phyloP scores from a whole-genome alignment of 257 asterid genomes.

The Cruciata laevipes region DNA sequence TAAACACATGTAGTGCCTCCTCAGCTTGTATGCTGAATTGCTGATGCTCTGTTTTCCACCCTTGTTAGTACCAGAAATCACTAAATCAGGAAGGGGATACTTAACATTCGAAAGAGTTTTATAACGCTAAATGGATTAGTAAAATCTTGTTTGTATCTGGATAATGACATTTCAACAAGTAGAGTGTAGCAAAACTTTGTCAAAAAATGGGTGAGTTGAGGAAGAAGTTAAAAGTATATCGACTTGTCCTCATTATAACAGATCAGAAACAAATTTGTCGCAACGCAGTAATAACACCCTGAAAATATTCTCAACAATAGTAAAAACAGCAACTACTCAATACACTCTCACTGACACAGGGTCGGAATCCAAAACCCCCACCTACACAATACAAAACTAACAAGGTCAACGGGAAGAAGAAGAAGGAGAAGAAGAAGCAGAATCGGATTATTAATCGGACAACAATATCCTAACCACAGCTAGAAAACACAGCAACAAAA shows the following conservation, averaged over 20 bases:
- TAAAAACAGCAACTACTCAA: neutral
- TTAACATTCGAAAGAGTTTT: too few species aligned
- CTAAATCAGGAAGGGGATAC: too few species aligned
- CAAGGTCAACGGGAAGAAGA: neutral
- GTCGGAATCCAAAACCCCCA: neutral
- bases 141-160: too few species aligned
- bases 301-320: neutral
- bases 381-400: neutral
- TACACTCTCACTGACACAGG: conserved; percentile 1
- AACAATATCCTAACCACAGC: neutral
- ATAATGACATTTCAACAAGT: too few species aligned
- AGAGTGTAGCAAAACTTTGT: too few species aligned
- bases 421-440: neutral
- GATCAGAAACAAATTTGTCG: neutral
- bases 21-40: too few species aligned
- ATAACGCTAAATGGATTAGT: too few species aligned
- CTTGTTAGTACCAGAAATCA: too few species aligned
- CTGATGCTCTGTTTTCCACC: too few species aligned
- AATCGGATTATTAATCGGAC: neutral
- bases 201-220: neutral
- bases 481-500: neutral
- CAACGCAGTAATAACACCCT: neutral
- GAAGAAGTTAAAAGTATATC: neutral
- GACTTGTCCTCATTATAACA: neutral
- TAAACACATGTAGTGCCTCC: too few species aligned